phyloP scores from a whole-genome alignment of 139 green algal genomes.

The Axilococcus clingmanii region DNA sequence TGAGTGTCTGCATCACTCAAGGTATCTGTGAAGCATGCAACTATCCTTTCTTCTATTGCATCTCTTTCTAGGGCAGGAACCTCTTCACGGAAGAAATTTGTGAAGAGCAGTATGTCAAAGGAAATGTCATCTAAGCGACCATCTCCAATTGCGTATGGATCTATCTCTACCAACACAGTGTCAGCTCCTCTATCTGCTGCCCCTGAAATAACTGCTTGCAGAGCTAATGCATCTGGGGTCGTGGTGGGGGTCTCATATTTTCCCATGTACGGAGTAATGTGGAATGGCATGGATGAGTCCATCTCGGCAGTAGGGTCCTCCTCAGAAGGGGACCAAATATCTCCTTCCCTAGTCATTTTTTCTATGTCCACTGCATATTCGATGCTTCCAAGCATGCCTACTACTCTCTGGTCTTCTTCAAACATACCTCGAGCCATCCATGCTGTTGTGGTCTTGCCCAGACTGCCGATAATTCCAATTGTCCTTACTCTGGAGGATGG shows the following conservation, averaged over 20 bases:
- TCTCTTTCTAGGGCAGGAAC: too few species aligned
- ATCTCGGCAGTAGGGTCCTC: constrained; percentile 33
- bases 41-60: too few species aligned
- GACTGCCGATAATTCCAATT: constrained; percentile 66
- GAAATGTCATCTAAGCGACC: not conserved
- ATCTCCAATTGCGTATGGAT: constrained; percentile 20
- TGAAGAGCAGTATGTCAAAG: constrained; percentile 75
- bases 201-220: constrained; percentile 69
- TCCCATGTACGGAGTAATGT: constrained; percentile 60
- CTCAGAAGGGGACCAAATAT: constrained; percentile 57
- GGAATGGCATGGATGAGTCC: constrained; percentile 60
- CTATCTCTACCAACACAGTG: constrained; percentile 35
- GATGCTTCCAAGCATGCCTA: constrained; percentile 44
- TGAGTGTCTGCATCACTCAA: constrained; percentile 47
- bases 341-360: constrained; percentile 50
- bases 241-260: constrained; percentile 48
- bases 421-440: constrained; percentile 85
- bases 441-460: constrained; percentile 89
- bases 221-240: constrained; percentile 49
- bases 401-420: constrained; percentile 47
- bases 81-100: constrained; percentile 59
- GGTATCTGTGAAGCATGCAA: too few species aligned
- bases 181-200: constrained; percentile 71
- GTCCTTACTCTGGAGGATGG: constrained; percentile 35
- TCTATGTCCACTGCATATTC: constrained; percentile 62